These are phyloP conservation scores for Capsicum pubescens DNA, from an alignment of 257 asterid species.

Conservation along the genomic window DNA sequence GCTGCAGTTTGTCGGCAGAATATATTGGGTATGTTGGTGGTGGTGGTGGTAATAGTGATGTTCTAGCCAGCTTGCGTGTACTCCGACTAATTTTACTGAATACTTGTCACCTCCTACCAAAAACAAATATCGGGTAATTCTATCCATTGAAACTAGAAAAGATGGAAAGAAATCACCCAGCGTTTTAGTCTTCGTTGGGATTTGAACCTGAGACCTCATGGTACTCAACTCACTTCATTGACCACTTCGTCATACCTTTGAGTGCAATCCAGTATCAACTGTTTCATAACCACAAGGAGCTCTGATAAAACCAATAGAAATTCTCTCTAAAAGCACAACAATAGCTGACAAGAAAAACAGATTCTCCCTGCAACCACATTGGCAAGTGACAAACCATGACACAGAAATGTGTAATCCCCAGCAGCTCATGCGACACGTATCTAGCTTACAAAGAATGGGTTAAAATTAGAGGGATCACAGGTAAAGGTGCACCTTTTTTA, in stretches of 20 bases:
- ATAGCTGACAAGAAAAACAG: constrained; percentile 2
- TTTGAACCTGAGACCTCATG: too few species aligned
- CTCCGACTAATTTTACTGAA: too few species aligned
- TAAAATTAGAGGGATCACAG: not conserved
- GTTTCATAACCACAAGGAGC: constrained; percentile 12
- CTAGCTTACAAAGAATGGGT: not conserved
- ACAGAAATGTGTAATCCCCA: not conserved
- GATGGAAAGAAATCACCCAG: too few species aligned
- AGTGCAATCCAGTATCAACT: constrained; percentile 7
- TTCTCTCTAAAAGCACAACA: not conserved
- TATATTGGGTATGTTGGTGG: constrained; percentile 81
- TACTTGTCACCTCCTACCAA: too few species aligned
- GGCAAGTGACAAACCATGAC: not conserved
- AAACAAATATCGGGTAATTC: too few species aligned
- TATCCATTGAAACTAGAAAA: too few species aligned
- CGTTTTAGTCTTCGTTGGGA: too few species aligned
- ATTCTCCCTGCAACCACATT: not conserved
- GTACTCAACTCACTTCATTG: too few species aligned
- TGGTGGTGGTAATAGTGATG: constrained; percentile 36
- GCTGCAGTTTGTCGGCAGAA: constrained; percentile 48
- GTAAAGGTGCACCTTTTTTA: not conserved
- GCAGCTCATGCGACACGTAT: constrained; percentile 1
- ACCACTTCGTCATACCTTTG: too few species aligned
- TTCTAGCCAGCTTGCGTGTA: too few species aligned
- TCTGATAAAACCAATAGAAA: constrained; percentile 17